Base-by-base conservation (phyloP, 1,284 basidiomycete genomes). In the Ustilago loliicola region DNA sequence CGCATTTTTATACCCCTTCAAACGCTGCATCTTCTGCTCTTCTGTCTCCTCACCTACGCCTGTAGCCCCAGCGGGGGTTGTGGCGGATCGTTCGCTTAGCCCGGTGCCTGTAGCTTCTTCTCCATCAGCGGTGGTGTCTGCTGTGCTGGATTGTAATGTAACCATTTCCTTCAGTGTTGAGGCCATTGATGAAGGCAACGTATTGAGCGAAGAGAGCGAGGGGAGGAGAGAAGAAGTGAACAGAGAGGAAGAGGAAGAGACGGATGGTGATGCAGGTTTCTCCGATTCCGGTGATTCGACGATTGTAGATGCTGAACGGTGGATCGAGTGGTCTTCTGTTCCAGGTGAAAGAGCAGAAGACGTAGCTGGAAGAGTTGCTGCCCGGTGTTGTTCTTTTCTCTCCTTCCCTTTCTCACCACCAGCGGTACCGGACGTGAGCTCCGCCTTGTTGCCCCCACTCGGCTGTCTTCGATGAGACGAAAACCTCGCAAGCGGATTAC, bases 1-100 rank as follows among this genome's bases (percentile, higher is more conserved):
- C 2, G 78, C 78, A 48, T 75, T 79, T 69, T 80, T 80, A 51
- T 76, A 77, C 4, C 71, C 68, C 36, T 68, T 79, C 36, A 70
- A 53, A 0, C 66, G n/a, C 10, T 23, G 32, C 66, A 68, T 62
- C 34, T 58, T 75, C 42, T 73, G 61, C 47, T 76, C 65, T 40
- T 65, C 66, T 17, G 50, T 62, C 23, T 70, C 66, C 9, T 60
- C 55, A 0, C 36, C 60, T 1, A 30, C 38, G 7, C 42, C 48
- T 34, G 36, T 13, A 10, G 38, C 38, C 17, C 57, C 57, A 1
- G 61, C 30, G 0, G 59, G 61, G 10, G 58, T 50, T 1, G 66
- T 66, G 11, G 36, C 32, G 23, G 27, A 40, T 21, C 61, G 53
- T 25, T 58, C 54, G 25, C 29, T 8, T 21, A 59, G 7, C 9